Base-by-base conservation (phyloP, 805 yeast species). In the Zygoascus ofunaensis region DNA sequence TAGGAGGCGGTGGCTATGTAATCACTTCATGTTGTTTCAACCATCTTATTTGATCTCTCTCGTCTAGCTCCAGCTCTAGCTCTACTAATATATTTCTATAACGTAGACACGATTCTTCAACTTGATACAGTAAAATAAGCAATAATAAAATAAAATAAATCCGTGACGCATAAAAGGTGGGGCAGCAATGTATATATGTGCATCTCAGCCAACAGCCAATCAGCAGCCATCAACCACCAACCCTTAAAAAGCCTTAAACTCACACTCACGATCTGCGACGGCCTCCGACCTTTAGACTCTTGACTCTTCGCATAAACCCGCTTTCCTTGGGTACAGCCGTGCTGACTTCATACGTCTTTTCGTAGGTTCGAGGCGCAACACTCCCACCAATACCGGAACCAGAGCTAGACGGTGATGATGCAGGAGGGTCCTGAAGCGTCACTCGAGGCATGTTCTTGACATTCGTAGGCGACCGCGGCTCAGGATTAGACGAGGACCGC, bases 301-400 rank as follows among this genome's bases (percentile, higher is more conserved):
- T 86, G 37, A 89, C 96, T 60, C 97, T 80, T 58, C 82, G 79
- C 57, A 89, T 67, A 49, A 89, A 70, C 44, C 72, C 75, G 4
- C 77, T 76, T 15, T 55, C 57, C 22, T 51, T 53, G 45, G 45
- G 41, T n/a, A n/a, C n/a, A 37, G 59, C 22, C 40, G 45, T 15
- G 14, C 26, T 12, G 35, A 15, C 24, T 17, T 22, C n/a, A 23
- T 26, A 12, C 19, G 34, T 32, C 2, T 15, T 22, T 20, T 21
- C 39, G 15, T 20, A 10, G 35, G 34, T 3, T 12, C 17, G 22
- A 37, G 18, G 10, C 7, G 33, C 36, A n/a, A n/a, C n/a, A n/a
- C n/a, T n/a, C n/a, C n/a, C n/a, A n/a, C n/a, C n/a, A 12, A 5
- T 4, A 5, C 23, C 37, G 20, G 48, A 45, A 44, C 17, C 33